Evolutionary conservation across 2,329 filamentous ascomycete genomes (phyloP).

Genomic region (Pestalotiopsis sp.): DNA sequence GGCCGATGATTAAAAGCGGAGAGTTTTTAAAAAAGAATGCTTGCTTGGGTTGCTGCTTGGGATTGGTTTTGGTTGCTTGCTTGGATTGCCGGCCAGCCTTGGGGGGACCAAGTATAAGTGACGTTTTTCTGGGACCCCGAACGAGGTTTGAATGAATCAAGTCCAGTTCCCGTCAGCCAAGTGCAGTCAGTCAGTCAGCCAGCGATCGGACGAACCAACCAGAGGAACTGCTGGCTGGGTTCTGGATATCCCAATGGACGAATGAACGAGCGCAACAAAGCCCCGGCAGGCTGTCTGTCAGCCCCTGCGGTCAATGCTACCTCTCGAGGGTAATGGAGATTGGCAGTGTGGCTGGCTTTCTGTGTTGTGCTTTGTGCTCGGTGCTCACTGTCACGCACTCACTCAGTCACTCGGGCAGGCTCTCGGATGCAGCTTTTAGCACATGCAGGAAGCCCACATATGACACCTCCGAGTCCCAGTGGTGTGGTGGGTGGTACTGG

Average conservation of each 20-base stretch:
- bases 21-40: not conserved
- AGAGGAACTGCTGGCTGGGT: too few relatives aligned
- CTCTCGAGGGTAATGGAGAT: not conserved
- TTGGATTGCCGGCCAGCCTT: not conserved
- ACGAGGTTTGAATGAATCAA: not conserved
- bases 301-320: not conserved
- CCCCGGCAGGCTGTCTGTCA: too few relatives aligned
- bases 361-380: not conserved
- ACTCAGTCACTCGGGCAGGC: not conserved
- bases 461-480: not conserved
- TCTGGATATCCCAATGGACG: too few relatives aligned
- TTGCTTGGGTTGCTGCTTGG: not conserved
- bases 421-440: not conserved
- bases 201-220: too few relatives aligned
- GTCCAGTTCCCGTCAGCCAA: too few relatives aligned
- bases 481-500: not conserved
- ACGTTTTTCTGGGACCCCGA: constrained; percentile 7
- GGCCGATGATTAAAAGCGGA: constrained; percentile 9
- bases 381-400: not conserved
- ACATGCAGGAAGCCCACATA: not conserved
- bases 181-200: too few relatives aligned
- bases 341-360: constrained; percentile 8
- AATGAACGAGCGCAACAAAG: too few relatives aligned
- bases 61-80: not conserved
- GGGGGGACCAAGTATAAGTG: not conserved